phyloP scores from a whole-genome alignment of 169 alveolate species.

The Plasmodium cynomolgi region DNA sequence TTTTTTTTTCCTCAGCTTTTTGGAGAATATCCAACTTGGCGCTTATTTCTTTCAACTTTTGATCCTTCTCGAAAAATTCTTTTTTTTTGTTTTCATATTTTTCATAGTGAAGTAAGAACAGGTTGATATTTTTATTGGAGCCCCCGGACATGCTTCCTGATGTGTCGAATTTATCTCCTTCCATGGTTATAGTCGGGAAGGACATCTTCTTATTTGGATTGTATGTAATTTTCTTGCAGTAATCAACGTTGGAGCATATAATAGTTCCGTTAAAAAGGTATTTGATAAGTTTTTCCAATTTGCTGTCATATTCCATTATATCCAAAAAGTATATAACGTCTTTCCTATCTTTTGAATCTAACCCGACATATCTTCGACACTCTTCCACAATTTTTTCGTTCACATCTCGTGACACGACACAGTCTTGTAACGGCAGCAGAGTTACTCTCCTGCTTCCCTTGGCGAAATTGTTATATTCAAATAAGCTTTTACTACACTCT shows the following conservation, averaged over 20 bases:
- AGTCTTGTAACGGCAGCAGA: constrained; percentile 82
- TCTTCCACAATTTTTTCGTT: constrained; percentile 75
- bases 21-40: constrained; percentile 54
- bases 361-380: constrained; percentile 72
- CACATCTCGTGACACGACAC: constrained; percentile 74
- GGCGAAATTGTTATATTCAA: constrained; percentile 78
- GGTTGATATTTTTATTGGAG: constrained; percentile 80
- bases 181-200: constrained; percentile 89
- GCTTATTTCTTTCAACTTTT: constrained; percentile 49
- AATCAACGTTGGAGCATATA: constrained; percentile 86
- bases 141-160: constrained; percentile 95
- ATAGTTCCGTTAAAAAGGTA: constrained; percentile 89
- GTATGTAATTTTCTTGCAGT: constrained; percentile 90
- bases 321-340: constrained; percentile 78
- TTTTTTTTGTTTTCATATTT: constrained; percentile 68
- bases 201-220: constrained; percentile 82
- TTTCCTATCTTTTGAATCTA: constrained; percentile 53
- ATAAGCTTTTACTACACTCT: constrained; percentile 77
- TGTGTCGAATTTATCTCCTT: constrained; percentile 93
- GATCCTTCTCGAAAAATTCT: constrained; percentile 54
- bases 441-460: constrained; percentile 77
- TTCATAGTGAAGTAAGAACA: constrained; percentile 73
- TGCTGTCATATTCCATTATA: constrained; percentile 81
- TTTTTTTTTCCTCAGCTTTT: constrained; percentile 77
- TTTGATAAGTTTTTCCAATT: constrained; percentile 83